phyloP scores from a whole-genome alignment of 1,139 yeast species.

The Pichia sp. region DNA sequence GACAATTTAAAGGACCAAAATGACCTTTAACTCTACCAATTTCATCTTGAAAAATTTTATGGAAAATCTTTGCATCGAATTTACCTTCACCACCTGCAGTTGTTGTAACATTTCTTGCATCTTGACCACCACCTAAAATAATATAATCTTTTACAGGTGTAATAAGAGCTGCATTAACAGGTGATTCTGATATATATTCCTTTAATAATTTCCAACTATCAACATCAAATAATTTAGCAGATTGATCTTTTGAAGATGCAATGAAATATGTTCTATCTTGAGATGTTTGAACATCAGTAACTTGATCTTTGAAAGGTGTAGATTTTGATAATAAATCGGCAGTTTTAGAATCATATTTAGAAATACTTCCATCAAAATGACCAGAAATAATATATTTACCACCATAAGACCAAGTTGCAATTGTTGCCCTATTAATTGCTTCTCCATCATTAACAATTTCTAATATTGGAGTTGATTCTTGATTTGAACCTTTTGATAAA shows the following conservation, averaged over 20 bases:
- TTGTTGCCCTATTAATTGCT: constrained; percentile 62
- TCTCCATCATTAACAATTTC: constrained; percentile 48
- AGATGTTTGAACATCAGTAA: constrained; percentile 88
- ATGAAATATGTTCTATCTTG: constrained; percentile 84
- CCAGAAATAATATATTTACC: constrained; percentile 76
- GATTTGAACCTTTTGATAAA: constrained; percentile 35
- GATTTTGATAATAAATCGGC: constrained; percentile 58
- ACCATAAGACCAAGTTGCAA: constrained; percentile 84
- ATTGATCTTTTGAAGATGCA: constrained; percentile 89
- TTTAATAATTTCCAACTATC: constrained; percentile 69
- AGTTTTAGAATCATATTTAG: constrained; percentile 71
- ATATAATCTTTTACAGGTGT: constrained; percentile 90
- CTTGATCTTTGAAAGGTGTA: constrained; percentile 66
- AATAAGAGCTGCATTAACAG: constrained; percentile 92
- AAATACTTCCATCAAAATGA: constrained; percentile 77
- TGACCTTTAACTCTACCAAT: constrained; percentile 97
- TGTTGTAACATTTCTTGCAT: constrained; percentile 96
- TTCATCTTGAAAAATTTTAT: constrained; percentile 91
- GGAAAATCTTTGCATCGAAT: constrained; percentile 94
- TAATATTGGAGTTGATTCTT: constrained; percentile 48
- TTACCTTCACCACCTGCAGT: constrained; percentile 92
- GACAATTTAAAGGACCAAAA: constrained; percentile 94
- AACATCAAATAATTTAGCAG: constrained; percentile 74
- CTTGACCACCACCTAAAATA: constrained; percentile 98
- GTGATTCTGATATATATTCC: constrained; percentile 82